Percentiles rank a stretch among this genome's conserved stretches.
phyloP scores from a whole-genome alignment of 805 yeast genomes.

The Ogataea trehalophila region DNA sequence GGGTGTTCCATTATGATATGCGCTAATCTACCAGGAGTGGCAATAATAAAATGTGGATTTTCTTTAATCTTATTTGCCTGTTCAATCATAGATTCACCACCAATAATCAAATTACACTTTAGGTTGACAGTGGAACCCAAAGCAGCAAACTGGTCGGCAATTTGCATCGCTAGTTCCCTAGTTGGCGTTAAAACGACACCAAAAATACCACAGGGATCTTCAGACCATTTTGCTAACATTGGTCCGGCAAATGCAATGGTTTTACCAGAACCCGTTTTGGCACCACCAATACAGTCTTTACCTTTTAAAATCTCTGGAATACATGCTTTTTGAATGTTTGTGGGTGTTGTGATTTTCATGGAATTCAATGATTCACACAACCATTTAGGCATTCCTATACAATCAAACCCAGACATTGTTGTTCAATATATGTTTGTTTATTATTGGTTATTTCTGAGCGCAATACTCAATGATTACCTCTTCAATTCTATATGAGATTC shows the following conservation, averaged over 20 bases:
- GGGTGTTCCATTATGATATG: constrained; percentile 85
- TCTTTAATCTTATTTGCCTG: constrained; percentile 79
- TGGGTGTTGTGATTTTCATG: constrained; percentile 80
- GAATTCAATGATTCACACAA: constrained; percentile 71
- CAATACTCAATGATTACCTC: too few relatives aligned
- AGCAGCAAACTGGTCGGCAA: constrained; percentile 94
- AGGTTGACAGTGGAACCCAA: constrained; percentile 87
- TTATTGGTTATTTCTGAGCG: too few relatives aligned
- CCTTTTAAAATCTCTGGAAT: constrained; percentile 83
- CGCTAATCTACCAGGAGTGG: constrained; percentile 95
- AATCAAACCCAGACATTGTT: constrained; percentile 18
- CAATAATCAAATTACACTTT: constrained; percentile 78
- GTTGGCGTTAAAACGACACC: constrained; percentile 90
- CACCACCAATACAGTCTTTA: constrained; percentile 95
- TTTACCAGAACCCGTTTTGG: constrained; percentile 97
- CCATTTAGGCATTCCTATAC: constrained; percentile 82
- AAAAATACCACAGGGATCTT: constrained; percentile 89
- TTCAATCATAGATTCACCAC: constrained; percentile 91
- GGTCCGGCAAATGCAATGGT: constrained; percentile 98
- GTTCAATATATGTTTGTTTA: not conserved
- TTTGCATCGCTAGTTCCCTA: constrained; percentile 91
- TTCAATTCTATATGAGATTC: too few relatives aligned
- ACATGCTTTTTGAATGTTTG: constrained; percentile 82
- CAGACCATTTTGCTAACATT: constrained; percentile 90
- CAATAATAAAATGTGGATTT: constrained; percentile 90